phyloP scores from a whole-genome alignment of 768 basidiomycete species.

The Cyclocybe aegerita region DNA sequence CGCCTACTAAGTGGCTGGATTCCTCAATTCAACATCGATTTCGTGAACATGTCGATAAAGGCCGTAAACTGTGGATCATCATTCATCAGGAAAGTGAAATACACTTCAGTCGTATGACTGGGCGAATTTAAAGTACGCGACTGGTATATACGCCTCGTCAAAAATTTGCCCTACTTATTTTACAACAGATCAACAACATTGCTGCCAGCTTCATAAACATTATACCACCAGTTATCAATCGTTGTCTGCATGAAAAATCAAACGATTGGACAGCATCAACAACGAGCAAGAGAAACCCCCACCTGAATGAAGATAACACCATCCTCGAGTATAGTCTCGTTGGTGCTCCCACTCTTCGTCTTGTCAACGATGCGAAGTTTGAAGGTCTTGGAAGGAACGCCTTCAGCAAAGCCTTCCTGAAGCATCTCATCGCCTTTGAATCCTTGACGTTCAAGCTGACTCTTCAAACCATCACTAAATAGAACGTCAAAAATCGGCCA shows the following conservation, averaged over 20 bases:
- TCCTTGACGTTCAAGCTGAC: conserved; percentile 29
- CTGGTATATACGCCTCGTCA: neutral
- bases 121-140: too few relatives aligned
- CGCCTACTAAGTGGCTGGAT: too few relatives aligned
- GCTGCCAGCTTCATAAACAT: conserved; percentile 9
- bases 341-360: conserved; percentile 22
- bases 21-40: too few relatives aligned
- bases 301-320: conserved; percentile 38
- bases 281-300: conserved; percentile 16
- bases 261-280: neutral
- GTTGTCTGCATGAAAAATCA: conserved; percentile 1
- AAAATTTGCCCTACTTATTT: neutral
- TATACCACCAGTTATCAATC: conserved; percentile 14
- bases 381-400: conserved; percentile 34
- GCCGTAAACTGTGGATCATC: too few relatives aligned
- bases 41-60: too few relatives aligned
- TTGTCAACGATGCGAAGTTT: conserved; percentile 35
- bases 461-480: conserved; percentile 28
- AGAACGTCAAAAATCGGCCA: neutral
- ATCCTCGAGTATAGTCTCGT: conserved; percentile 34
- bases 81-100: too few relatives aligned
- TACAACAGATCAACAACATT: conserved; percentile 11
- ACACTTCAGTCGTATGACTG: too few relatives aligned
- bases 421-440: conserved; percentile 39
- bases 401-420: conserved; percentile 38